phyloP scores from a whole-genome alignment of 768 basidiomycete genomes.

The Crucibulum laeve region DNA sequence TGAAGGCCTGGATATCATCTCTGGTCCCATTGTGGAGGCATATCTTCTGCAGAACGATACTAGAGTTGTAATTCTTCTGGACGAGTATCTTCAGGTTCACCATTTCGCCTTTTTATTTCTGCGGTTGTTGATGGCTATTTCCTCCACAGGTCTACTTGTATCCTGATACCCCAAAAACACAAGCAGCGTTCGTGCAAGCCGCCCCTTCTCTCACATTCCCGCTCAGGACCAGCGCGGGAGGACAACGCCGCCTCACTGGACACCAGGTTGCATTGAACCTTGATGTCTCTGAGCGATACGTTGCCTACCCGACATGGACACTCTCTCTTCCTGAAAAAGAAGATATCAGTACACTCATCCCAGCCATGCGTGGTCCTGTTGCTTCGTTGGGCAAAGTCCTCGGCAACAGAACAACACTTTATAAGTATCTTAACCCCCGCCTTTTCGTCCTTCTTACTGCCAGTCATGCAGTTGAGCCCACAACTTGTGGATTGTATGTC shows the following conservation, averaged over 20 bases:
- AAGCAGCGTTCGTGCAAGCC: constrained; percentile 36
- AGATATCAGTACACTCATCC: constrained; percentile 47
- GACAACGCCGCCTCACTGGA: constrained; percentile 47
- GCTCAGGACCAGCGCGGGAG: constrained; percentile 39
- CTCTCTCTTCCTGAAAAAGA: constrained; percentile 53
- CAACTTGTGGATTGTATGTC: constrained; percentile 63
- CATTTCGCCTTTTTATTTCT: neutral
- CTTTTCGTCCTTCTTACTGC: constrained; percentile 64
- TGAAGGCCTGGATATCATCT: constrained; percentile 57
- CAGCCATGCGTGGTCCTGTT: constrained; percentile 42
- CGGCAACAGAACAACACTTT: constrained; percentile 83
- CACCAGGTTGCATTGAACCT: constrained; percentile 45
- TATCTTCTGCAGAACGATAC: constrained; percentile 44
- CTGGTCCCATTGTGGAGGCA: constrained; percentile 55
- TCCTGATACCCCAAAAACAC: constrained; percentile 50
- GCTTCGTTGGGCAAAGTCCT: constrained; percentile 83
- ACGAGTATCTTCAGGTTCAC: constrained; percentile 72
- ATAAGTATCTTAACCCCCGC: constrained; percentile 92
- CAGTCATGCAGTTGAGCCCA: constrained; percentile 10
- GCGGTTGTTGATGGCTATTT: neutral
- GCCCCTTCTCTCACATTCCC: constrained; percentile 52
- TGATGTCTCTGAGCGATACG: constrained; percentile 35
- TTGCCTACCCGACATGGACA: constrained; percentile 66
- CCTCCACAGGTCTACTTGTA: constrained; percentile 54
- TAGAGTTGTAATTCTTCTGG: constrained; percentile 62